Evolutionary conservation across 768 basidiomycete genomes (phyloP), one percentile per base, ranked within the genome.

Genomic region (Boletus subparvulus): DNA sequence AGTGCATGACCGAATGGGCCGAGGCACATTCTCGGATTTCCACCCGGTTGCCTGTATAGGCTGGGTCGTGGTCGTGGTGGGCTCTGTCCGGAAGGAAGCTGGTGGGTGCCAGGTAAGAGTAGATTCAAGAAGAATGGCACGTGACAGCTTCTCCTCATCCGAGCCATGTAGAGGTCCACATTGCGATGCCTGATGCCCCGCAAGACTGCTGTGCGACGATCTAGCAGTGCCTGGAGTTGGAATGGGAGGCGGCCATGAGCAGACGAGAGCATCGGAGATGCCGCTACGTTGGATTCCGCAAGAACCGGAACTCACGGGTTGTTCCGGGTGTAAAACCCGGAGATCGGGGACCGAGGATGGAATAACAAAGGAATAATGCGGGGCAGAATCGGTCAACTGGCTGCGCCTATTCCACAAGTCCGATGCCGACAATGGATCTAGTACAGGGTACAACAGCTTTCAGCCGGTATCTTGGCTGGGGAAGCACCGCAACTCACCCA

Each of bases 371-470:
- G 61, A 54, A 35, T 51, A 54, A 24, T 65, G 51, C 47, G 43
- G 50, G 28, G 41, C 44, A 19, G 53, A 47, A 51, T 41, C 53
- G 39, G 55, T 19, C 47, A 45, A 60, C 3, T 46, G 56, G 47
- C 14, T 19, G 24, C 50, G 55, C 50, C 46, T 62, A 26, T 71
- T 73, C 50, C 56, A 58, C 32, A 60, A 19, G 48, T 54, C 54
- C n/a, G 62, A 68, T 11, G 41, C 17, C 24, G 71, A 69, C 43
- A 73, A 44, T 28, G 65, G 61, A 68, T 71, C 71, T 73, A 42
- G 58, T 43, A 19, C 30, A 58, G 24, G 37, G 39, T 54, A 57
- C 17, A 41, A 28, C 26, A 5, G 44, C 43, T 61, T 36, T 37
- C 8, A 55, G 55, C 43, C 42, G 33, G 35, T 6, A 11, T 46